Percentiles rank a stretch among this genome's conserved stretches.
phyloP scores from a whole-genome alignment of 176 grass and related monocot species.

The Ampelocalamus luodianensis region DNA sequence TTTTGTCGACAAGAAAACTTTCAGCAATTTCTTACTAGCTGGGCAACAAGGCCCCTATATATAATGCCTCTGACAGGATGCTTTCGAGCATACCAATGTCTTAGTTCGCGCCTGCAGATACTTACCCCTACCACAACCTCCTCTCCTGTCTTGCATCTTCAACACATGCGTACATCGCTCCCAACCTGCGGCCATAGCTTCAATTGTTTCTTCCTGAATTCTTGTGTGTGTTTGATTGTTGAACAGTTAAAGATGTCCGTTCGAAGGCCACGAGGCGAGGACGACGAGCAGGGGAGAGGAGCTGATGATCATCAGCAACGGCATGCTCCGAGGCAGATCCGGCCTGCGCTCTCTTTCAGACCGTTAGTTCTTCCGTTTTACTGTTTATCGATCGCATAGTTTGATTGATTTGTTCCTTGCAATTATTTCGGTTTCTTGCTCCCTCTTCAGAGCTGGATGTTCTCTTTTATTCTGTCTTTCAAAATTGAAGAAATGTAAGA shows the following conservation, averaged over 20 bases:
- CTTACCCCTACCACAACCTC: background rate
- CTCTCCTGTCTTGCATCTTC: background rate
- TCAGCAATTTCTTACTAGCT: background rate
- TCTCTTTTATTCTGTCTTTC: too few relatives aligned
- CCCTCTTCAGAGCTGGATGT: background rate
- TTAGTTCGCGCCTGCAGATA: background rate
- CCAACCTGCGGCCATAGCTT: background rate
- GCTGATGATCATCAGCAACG: constrained; percentile 29
- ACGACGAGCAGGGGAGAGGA: background rate
- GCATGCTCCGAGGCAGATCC: background rate
- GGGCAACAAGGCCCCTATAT: background rate
- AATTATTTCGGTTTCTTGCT: background rate
- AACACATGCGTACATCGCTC: background rate
- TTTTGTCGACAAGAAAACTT: background rate
- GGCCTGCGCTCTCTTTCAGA: constrained; percentile 19
- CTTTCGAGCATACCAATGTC: background rate
- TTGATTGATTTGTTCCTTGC: background rate
- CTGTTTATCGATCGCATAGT: background rate
- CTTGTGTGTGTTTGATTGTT: background rate
- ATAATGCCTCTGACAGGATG: background rate
- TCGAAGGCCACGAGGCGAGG: constrained; percentile 15
- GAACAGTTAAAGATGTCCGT: background rate
- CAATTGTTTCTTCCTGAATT: background rate
- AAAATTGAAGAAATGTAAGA: background rate
- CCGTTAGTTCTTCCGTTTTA: constrained; percentile 24